phyloP scores from a whole-genome alignment of 768 basidiomycete genomes.

The Phanerodontia chrysosporium region DNA sequence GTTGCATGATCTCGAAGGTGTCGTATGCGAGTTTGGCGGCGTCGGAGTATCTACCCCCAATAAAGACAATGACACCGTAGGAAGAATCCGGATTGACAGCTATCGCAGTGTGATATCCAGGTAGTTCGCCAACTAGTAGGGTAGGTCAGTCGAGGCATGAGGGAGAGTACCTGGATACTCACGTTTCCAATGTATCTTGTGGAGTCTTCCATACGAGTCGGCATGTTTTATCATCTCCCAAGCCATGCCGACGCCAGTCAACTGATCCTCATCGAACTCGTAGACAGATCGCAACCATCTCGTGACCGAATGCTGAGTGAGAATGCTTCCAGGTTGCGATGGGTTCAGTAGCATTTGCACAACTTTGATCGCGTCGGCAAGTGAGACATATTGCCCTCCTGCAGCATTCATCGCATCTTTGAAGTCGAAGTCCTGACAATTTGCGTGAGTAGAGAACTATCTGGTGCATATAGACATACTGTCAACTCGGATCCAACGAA shows the following conservation, averaged over 20 bases:
- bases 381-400: constrained; percentile 49
- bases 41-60: constrained; percentile 20
- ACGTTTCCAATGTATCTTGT: constrained; percentile 28
- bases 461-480: constrained; percentile 19
- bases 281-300: constrained; percentile 29
- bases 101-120: constrained; percentile 20
- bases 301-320: constrained; percentile 21
- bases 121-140: constrained; percentile 23
- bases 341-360: constrained; percentile 46
- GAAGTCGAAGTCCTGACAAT: constrained; percentile 35
- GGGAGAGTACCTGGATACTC: neutral
- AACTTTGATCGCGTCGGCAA: constrained; percentile 39
- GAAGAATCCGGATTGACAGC: constrained; percentile 24
- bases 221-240: constrained; percentile 23
- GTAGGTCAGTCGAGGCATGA: too few species aligned
- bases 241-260: constrained; percentile 18
- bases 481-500: constrained; percentile 30
- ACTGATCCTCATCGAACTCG: constrained; percentile 26
- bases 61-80: constrained; percentile 27
- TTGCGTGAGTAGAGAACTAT: neutral
- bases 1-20: constrained; percentile 24
- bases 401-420: constrained; percentile 37
- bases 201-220: constrained; percentile 18
- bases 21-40: constrained; percentile 21
- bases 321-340: constrained; percentile 17